Evolutionary conservation across 352 stramenopile genomes (phyloP).

Genomic region (Globisporangium parvum): DNA sequence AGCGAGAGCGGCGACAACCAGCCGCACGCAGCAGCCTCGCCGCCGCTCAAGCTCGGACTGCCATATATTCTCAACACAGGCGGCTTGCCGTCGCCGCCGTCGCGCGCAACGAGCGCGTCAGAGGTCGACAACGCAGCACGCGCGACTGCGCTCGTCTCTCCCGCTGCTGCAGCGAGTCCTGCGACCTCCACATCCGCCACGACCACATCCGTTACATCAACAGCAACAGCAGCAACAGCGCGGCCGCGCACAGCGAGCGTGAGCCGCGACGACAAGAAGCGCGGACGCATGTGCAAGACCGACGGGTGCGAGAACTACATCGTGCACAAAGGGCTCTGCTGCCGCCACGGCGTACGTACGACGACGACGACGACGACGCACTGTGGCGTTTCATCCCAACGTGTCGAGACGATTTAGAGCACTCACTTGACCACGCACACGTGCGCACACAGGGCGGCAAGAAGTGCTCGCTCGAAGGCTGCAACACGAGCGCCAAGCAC

Average conservation of each 20-base stretch:
- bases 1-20: neutral
- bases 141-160: too few relatives aligned
- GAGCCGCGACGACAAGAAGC: conserved; percentile 13
- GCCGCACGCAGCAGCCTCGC: neutral
- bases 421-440: conserved; percentile 4
- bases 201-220: too few relatives aligned
- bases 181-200: neutral
- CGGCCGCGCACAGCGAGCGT: neutral
- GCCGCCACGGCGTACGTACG: conserved; percentile 18
- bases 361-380: too few relatives aligned
- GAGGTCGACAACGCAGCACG: too few relatives aligned
- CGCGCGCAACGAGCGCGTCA: neutral
- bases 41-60: conserved; percentile 6
- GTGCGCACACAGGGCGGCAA: conserved; percentile 29
- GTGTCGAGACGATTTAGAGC: neutral
- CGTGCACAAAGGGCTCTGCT: conserved; percentile 20
- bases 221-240: neutral
- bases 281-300: conserved; percentile 14
- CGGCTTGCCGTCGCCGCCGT: neutral
- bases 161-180: neutral
- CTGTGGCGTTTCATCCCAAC: too few relatives aligned
- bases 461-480: conserved; percentile 31
- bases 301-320: conserved; percentile 19
- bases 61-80: conserved; percentile 12
- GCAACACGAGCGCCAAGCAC: conserved; percentile 35